Base-by-base conservation (phyloP, 768 basidiomycete genomes). In the Leccinum disarticulatum region DNA sequence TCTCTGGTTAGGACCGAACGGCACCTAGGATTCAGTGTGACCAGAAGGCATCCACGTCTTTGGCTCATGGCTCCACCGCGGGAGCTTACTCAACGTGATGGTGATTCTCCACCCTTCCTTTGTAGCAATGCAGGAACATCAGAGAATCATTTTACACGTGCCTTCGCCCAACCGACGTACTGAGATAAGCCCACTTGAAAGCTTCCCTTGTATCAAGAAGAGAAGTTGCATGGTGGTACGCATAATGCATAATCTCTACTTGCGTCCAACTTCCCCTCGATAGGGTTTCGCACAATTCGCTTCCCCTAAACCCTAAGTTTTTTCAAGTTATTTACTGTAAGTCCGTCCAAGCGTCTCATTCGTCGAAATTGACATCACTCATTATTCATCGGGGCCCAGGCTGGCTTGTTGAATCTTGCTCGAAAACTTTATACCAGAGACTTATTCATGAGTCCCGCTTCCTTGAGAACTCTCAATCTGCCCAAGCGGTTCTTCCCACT, bases 41-140 rank as follows among this genome's bases (percentile, higher is more conserved):
- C 60, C 35, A 49, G 33, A 57, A 59, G 48, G 57, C 35, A 47
- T 52, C 54, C 68, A 68, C 60, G 54, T 58, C 64, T 61, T 62
- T 56, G 58, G 57, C 55, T 64, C 66, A 57, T 61, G 65, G 54
- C 53, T 56, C 60, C 60, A 62, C 55, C 55, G 58, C 62, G 58
- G 68, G 52, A 62, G 66, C 57, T 22, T 50, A 43, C 55, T 52
- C 57, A 57, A 62, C 47, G 52, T 59, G 65, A 55, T 59, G 55
- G 59, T 25, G 67, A 70, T 67, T 70, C 68, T 65, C 67, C 68
- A 65, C 27, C 30, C 68, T 70, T 68, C 68, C 52, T 60, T 70
- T 61, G 60, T 59, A 67, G 56, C 56, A 58, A 59, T 59, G 59
- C 57, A 59, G 35, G 67, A 67, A 66, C 46, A 25, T 28, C 43